These are phyloP conservation scores for Euphrasia arctica DNA, from an alignment of 305 asterid species.

Conservation along the genomic window DNA sequence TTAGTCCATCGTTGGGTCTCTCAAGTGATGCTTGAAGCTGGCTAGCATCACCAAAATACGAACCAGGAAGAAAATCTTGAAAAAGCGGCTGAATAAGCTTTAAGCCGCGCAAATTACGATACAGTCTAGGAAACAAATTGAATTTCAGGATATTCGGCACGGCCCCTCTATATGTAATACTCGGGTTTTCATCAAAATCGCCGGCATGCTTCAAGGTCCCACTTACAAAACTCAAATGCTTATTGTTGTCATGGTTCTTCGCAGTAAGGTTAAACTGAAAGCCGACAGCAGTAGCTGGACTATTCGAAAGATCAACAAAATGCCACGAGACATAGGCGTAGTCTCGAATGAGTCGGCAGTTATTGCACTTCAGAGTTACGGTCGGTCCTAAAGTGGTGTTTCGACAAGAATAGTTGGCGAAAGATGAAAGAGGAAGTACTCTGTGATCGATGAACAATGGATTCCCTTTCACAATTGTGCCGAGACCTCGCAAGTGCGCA, in stretches of 20 bases:
- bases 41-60: constrained; percentile 54
- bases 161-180: constrained; percentile 69
- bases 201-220: constrained; percentile 66
- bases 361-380: constrained; percentile 56
- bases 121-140: constrained; percentile 78
- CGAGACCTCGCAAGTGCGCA: constrained; percentile 83
- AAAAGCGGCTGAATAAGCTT: constrained; percentile 92
- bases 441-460: constrained; percentile 66
- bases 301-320: constrained; percentile 79
- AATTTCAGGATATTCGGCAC: constrained; percentile 76
- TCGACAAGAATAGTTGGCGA: constrained; percentile 75
- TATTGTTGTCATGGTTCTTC: constrained; percentile 46
- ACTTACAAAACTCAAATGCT: constrained; percentile 83
- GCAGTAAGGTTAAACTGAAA: constrained; percentile 92
- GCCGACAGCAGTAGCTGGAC: constrained; percentile 91
- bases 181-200: constrained; percentile 43
- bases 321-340: constrained; percentile 73
- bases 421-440: constrained; percentile 59
- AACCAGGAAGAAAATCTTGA: constrained; percentile 91
- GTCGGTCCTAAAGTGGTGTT: constrained; percentile 89
- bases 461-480: constrained; percentile 59
- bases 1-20: constrained; percentile 60
- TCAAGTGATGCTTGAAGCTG: constrained; percentile 72
- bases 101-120: constrained; percentile 62
- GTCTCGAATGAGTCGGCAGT: constrained; percentile 63